Conservation (phyloP, 2,329 filamentous ascomycete species). For the Verticillium albo-atrum region DNA sequence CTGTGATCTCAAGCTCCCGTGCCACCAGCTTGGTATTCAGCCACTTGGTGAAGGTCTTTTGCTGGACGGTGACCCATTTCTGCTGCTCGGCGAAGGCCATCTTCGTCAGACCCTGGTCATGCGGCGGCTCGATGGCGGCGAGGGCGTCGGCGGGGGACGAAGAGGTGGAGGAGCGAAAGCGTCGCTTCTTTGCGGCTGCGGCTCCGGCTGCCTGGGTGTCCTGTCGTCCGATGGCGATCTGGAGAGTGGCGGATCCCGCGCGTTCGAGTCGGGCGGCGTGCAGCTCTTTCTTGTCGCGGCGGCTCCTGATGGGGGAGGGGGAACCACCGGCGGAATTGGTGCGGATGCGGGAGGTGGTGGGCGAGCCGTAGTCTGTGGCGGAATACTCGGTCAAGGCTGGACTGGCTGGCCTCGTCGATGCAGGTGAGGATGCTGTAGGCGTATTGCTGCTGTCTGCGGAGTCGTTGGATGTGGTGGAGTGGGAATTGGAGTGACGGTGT, state of each 20-base stretch:
- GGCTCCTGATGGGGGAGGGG: slow-evolving; percentile 28
- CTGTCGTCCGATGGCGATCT: neutral
- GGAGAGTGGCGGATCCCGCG: slow-evolving; percentile 24
- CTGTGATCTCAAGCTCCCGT: slow-evolving; percentile 74
- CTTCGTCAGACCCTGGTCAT: slow-evolving; percentile 47
- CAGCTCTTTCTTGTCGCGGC: slow-evolving; percentile 43
- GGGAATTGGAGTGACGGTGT: slow-evolving; percentile 8
- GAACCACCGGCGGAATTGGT: slow-evolving; percentile 17
- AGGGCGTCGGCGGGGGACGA: slow-evolving; percentile 35
- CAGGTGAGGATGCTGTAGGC: slow-evolving; percentile 15
- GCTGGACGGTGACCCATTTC: slow-evolving; percentile 76
- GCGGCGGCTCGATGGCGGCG: slow-evolving; percentile 40
- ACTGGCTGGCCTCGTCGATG: slow-evolving; percentile 21
- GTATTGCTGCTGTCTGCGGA: slow-evolving; percentile 11
- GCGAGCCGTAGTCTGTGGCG: neutral
- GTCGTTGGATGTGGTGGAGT: slow-evolving; percentile 7
- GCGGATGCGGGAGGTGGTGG: slow-evolving; percentile 10
- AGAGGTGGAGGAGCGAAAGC: slow-evolving; percentile 26
- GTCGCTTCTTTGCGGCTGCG: slow-evolving; percentile 22
- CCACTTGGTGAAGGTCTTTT: slow-evolving; percentile 99
- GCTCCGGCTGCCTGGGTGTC: slow-evolving; percentile 19
- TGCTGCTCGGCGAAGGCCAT: slow-evolving; percentile 64
- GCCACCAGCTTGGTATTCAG: slow-evolving; percentile 90
- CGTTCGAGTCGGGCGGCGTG: slow-evolving; percentile 45
- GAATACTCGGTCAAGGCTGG: slow-evolving; percentile 17